These are phyloP conservation scores for Leucocoprinus birnbaumii DNA, from an alignment of 768 basidiomycete genomes.

Conservation along the genomic window DNA sequence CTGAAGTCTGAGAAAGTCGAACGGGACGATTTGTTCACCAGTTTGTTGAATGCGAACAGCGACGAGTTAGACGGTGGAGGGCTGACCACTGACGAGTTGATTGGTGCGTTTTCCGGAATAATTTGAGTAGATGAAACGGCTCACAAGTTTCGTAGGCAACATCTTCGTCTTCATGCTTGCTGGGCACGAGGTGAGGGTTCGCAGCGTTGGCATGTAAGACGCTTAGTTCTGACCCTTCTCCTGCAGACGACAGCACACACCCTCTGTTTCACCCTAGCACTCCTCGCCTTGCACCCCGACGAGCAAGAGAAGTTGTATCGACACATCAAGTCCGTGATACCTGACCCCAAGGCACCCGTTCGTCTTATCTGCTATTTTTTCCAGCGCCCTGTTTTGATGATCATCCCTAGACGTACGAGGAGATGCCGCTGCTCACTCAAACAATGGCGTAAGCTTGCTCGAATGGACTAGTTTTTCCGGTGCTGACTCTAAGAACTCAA, in stretches of 20 bases:
- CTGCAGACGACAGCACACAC: constrained; percentile 38
- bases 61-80: constrained; percentile 23
- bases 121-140: background rate
- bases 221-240: background rate
- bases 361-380: background rate
- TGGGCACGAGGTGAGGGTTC: constrained; percentile 45
- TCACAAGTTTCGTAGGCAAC: constrained; percentile 25
- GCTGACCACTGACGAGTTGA: constrained; percentile 38
- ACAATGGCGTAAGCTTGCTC: constrained; percentile 25
- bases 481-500: background rate
- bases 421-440: constrained; percentile 26
- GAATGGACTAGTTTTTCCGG: background rate
- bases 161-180: constrained; percentile 49
- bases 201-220: too few species aligned
- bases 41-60: constrained; percentile 44
- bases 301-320: constrained; percentile 42
- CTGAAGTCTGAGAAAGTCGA: constrained; percentile 31
- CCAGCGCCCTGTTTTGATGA: background rate
- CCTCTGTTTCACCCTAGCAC: constrained; percentile 34
- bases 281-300: constrained; percentile 41
- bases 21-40: constrained; percentile 47
- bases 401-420: constrained; percentile 22
- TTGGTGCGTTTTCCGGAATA: constrained; percentile 19
- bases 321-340: constrained; percentile 26
- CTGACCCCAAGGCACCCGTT: constrained; percentile 17